Evolutionary conservation across 371 early-diverging fungal species (phyloP), one percentile per base, ranked within the genome.

Genomic region (Batkoa obscura): DNA sequence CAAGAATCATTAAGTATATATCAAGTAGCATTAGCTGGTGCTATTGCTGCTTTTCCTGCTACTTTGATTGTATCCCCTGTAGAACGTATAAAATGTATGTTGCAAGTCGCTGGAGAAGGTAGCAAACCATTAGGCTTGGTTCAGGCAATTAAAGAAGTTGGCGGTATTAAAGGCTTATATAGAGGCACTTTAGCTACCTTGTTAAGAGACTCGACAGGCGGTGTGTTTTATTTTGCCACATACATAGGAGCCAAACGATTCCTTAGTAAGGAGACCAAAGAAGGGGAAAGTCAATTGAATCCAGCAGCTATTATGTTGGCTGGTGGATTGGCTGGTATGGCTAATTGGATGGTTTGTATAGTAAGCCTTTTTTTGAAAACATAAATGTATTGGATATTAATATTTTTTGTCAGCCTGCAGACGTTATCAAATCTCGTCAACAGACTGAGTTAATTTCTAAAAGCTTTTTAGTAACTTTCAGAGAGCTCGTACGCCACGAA

Each of bases 401-500:
- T 81, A 81, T 86, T 83, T 83, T 83, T 67, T 84, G 84, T 54
- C 77, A 78, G 71, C 97, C 97, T n/a, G 89, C 93, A 39, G 95
- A 95, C 78, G 94, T 94, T 38, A 76, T 97, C 67, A 97, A 97
- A 71, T 93, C 94, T 38, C 85, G 94, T 45, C 79, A 93, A 59
- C 97, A 97, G 73, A 78, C 95, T 12, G 83, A 93, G 0, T 91
- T 94, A 31, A 91, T 83, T 46, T 93, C 94, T 73, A 75, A 71
- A 34, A 94, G 94, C 37, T 62, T 83, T 53, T 57, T 70, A 13
- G 84, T 86, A 63, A 83, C 83, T 51, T 83, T 92, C 61, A 66
- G 82, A 35, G 78, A 94, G 67, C 72, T 85, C 51, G 68, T 92
- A 70, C 85, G 75, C 59, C 69, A 72, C 31, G 96, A 95, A 69